Conservation (phyloP, 768 basidiomycete genomes). For the Russula emetica region DNA sequence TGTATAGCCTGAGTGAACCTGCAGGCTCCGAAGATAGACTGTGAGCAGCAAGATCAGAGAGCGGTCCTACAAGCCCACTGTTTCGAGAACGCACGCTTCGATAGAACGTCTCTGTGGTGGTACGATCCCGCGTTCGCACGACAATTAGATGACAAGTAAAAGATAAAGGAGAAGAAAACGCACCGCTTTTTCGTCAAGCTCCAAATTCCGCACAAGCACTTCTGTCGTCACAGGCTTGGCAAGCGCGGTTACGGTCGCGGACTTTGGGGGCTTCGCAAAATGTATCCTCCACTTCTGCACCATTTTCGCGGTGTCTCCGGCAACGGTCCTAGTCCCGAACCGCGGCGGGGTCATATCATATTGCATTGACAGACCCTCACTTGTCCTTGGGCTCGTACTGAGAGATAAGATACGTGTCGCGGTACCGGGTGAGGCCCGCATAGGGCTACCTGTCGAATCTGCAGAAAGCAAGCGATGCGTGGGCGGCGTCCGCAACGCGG, state of each 20-base stretch:
- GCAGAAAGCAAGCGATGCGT: background rate
- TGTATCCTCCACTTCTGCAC: slow-evolving; percentile 41
- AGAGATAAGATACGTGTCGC: background rate
- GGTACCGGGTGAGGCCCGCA: background rate
- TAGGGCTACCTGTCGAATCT: slow-evolving; percentile 10
- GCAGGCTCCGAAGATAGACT: slow-evolving; percentile 17
- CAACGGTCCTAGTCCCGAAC: slow-evolving; percentile 4
- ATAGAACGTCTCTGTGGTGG: slow-evolving; percentile 33
- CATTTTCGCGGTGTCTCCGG: slow-evolving; percentile 8
- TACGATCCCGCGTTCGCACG: background rate
- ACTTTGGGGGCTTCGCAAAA: slow-evolving; percentile 38
- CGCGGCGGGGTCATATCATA: slow-evolving; percentile 16
- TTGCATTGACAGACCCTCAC: slow-evolving; percentile 24
- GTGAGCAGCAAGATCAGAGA: background rate
- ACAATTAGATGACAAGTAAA: background rate
- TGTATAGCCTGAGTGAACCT: slow-evolving; percentile 38
- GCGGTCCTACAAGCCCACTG: background rate
- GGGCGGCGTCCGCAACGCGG: background rate
- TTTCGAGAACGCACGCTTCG: slow-evolving; percentile 10
- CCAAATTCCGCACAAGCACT: slow-evolving; percentile 32
- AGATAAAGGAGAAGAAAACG: slow-evolving; percentile 23
- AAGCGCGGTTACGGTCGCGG: slow-evolving; percentile 31
- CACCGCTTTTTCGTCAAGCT: slow-evolving; percentile 42
- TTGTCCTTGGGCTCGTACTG: slow-evolving; percentile 18
- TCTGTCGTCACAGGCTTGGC: slow-evolving; percentile 36